phyloP scores from a whole-genome alignment of 768 basidiomycete species.

The Tylopilus cervinicoccineus region DNA sequence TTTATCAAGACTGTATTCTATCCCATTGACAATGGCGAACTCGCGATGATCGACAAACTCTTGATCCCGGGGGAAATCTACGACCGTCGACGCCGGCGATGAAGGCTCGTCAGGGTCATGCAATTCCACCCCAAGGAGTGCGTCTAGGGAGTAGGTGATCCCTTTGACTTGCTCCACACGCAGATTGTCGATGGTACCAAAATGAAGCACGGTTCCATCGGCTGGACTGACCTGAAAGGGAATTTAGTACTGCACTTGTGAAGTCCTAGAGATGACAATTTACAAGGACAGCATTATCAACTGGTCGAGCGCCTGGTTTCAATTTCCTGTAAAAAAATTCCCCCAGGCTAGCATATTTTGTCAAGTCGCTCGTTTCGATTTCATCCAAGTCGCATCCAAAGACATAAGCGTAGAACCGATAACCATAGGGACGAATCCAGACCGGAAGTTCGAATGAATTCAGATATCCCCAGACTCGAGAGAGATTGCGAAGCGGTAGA shows the following conservation, averaged over 20 bases:
- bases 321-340: conserved; percentile 94
- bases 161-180: conserved; percentile 97
- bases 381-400: conserved; percentile 96
- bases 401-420: conserved; percentile 77
- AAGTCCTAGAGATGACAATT: conserved; percentile 15
- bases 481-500: conserved; percentile 89
- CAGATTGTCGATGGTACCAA: conserved; percentile 75
- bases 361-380: conserved; percentile 74
- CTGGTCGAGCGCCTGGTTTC: conserved; percentile 76
- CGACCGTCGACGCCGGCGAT: conserved; percentile 37
- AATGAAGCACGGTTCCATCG: conserved; percentile 89
- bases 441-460: conserved; percentile 91
- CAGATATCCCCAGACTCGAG: conserved; percentile 95
- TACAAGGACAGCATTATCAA: conserved; percentile 72
- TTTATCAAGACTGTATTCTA: conserved; percentile 90
- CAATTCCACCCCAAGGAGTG: conserved; percentile 76
- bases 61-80: conserved; percentile 40
- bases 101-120: conserved; percentile 39
- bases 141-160: conserved; percentile 93
- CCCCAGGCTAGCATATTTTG: conserved; percentile 80
- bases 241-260: not conserved
- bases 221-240: conserved; percentile 81
- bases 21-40: conserved; percentile 96
- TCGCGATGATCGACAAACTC: conserved; percentile 79
- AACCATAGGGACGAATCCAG: conserved; percentile 91